Base-by-base conservation (phyloP, 1,284 basidiomycete species). In the Spongispora temasekensis region DNA sequence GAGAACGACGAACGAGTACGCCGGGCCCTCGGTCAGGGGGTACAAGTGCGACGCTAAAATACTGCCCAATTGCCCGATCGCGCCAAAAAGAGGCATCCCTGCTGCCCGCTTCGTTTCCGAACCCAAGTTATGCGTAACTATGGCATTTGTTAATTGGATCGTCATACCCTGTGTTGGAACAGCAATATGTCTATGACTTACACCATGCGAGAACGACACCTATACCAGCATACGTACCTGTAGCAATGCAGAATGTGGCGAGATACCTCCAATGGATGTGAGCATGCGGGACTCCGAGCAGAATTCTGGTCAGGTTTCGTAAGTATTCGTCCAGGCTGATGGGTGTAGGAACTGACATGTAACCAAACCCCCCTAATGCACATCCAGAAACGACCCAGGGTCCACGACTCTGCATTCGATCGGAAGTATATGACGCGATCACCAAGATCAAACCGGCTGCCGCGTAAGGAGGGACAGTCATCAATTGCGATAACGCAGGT, bases 381-480 rank as follows among this genome's bases (percentile, higher is more conserved):
- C 83, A 81, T 2, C 83, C 77, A 19, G 73, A 66, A 6, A 79
- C 73, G 71, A 90, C 80, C 64, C 86, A 79, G 19, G 83, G 63
- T 1, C 93, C 94, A 60, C 93, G 84, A 56, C 77, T 85, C 73
- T 93, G 91, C 8, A 85, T 68, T 56, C 83, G 79, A 74, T 96
- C 94, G 6, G 93, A 94, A 23, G 77, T 75, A 63, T 83, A 86
- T 2, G 87, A 88, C 55, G 88, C 79, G 5, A 79, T 62, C n/a
- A 87, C 76, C 67, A 95, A 81, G 52, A 91, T 80, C 4, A 87
- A 76, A 5, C 90, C 83, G 0, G 91, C 86, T 13, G 88, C 85
- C 3, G 86, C 90, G 67, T 94, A 94, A 19, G 93, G 92, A 4
- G 93, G 93, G 8, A 95, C 91, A 0, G 93, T 90, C 66, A 91